Evolutionary conservation across 2,329 filamentous ascomycete species (phyloP), one percentile per base, ranked within the genome.

Genomic region (Neonectria magnoliae): DNA sequence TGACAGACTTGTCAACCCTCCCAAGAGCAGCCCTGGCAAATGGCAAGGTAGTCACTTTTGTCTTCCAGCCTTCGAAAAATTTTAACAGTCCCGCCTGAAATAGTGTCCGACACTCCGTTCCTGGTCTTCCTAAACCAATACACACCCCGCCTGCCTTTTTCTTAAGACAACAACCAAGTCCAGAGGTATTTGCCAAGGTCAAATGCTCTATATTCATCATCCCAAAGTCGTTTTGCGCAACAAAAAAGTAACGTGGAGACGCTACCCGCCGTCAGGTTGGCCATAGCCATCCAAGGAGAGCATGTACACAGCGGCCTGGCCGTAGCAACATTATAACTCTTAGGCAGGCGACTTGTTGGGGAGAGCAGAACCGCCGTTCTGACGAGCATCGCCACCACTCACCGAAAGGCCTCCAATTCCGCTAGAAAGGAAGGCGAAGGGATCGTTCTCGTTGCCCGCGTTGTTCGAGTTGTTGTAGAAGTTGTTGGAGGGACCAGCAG

Each of bases 341-440:
- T 86, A 89, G 59, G 86, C 86, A 44, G 87, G 86, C 45, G 86
- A 89, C 80, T 89, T 89, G 83, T 79, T 88, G 33, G 82, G 83
- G 54, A 86, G 85, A 59, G 83, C 85, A 59, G 82, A 81, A 18
- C 83, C 82, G 64, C 88, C 88, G 71, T 90, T 90, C 80, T 90
- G 88, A 60, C 88, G 88, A 67, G 83, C 82, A 68, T 90, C 88
- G 60, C 81, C 84, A 69, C 87, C 90, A 76, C 89, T 88, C 71
- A 96, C 91, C 41, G 89, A 89, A 57, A 96, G 85, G 54, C 88
- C 87, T 60, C 89, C 87, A 64, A 96, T 92, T 47, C 91, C 90
- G 31, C 87, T 86, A 31, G 90, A 92, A 56, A 96, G 85, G 82
- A 95, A 95, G 16, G 91, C 90, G 78, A 95, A 94, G 11, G 92